Evolutionary conservation across 176 grass and related monocot genomes (phyloP).

Genomic region (Oryza longistaminata): DNA sequence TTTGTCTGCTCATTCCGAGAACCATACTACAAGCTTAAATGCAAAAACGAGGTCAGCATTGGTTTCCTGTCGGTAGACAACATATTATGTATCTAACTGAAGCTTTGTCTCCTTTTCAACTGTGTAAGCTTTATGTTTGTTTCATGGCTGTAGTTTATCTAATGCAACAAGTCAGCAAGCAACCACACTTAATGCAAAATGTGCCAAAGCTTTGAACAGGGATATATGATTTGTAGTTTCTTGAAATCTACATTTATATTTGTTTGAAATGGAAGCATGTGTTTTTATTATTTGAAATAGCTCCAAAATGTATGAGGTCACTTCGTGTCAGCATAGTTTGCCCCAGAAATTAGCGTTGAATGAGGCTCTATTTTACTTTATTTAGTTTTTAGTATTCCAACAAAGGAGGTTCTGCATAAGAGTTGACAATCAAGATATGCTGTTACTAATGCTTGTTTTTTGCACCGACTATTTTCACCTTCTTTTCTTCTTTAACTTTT

Average conservation of each 20-base stretch:
- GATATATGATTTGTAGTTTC: neutral
- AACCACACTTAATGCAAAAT: neutral
- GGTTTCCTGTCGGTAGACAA: conserved; percentile 29
- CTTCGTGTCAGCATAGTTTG: too few species aligned
- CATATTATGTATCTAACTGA: conserved; percentile 19
- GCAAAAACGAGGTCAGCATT: conserved; percentile 90
- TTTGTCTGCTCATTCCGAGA: conserved; percentile 97
- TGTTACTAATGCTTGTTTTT: neutral
- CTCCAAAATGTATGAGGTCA: neutral
- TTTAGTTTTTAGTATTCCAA: neutral
- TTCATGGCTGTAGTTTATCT: neutral
- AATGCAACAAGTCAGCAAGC: neutral
- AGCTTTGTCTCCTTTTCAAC: neutral
- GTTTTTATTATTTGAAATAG: neutral
- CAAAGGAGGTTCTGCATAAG: neutral
- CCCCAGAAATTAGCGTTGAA: neutral
- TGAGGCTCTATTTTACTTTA: neutral
- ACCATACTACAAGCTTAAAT: conserved; percentile 98
- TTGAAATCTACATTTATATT: conserved; percentile 6
- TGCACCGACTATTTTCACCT: conserved; percentile 9
- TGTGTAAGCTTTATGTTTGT: conserved; percentile 3
- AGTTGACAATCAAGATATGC: conserved; percentile 21
- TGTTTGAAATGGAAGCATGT: neutral
- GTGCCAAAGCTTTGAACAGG: neutral
- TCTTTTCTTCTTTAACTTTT: conserved; percentile 34